Evolutionary conservation across 306 rosid species (phyloP), one percentile per base, ranked within the genome.

Genomic region (cucumber (Cucumis sativus)): DNA sequence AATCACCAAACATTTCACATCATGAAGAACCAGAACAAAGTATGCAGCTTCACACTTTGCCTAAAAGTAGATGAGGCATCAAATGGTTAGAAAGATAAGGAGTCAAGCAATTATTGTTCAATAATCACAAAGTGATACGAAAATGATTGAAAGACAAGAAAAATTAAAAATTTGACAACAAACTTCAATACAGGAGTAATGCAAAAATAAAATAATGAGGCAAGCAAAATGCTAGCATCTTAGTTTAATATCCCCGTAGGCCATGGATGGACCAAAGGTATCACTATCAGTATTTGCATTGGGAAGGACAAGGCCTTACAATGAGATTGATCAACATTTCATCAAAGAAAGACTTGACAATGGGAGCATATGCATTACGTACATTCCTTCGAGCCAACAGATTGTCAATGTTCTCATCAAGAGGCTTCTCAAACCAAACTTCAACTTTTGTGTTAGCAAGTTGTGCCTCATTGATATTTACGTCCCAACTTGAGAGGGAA

Each of bases 31-130:
- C 79, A 91, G 87, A 82, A 93, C 86, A 56, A 93, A 93, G 82
- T 93, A 93, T 63, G 98, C 96, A 82, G 97, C 97, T 84, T 91
- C 75, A 80, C 96, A 93, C 82, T 86, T 93, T 74, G 75, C 85
- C 98, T 93, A 89, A 75, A 75, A 61, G 56, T 4, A 43, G 57
- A 76, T 57, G 14, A 56, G 81, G 77, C 64, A 73, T 55, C 75
- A 47, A 60, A 72, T 76, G 39, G 76, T 35, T 69, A 76, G 60
- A 79, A 47, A 39, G 21, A 69, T 13, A 69, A 63, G 15, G 40
- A 70, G 14, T 49, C 10, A 15, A 47, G 76, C 23, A 25, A 21
- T 15, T 5, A 47, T 47, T 71, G 43, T 15, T 35, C 75, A 45
- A 71, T 49, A 25, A 25, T 71, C 57, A 69, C 75, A 69, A 68